Evolutionary conservation across 202 grass and related monocot species (phyloP).

Genomic region (Bolboschoenoplectus hybrid): DNA sequence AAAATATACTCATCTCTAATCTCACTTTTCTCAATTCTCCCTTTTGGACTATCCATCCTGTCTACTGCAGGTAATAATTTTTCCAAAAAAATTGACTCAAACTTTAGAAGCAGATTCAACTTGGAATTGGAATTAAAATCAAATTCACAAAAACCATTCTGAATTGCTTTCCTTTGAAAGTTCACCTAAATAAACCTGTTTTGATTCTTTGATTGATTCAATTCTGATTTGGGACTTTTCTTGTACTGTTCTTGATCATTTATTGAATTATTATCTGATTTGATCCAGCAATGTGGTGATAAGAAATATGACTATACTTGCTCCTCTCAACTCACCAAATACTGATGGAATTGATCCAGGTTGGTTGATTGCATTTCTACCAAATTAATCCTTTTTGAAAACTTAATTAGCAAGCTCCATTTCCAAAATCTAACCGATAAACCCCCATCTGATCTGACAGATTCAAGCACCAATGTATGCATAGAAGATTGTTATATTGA

Average conservation of each 20-base stretch:
- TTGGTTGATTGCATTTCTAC: slow-evolving; percentile 11
- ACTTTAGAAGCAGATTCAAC: background rate
- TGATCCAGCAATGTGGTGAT: slow-evolving; percentile 75
- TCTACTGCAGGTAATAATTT: slow-evolving; percentile 75
- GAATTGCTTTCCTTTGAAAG: background rate
- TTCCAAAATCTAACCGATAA: slow-evolving; percentile 6
- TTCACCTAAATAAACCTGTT: too few species aligned
- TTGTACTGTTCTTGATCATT: slow-evolving; percentile 1
- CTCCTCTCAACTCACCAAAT: slow-evolving; percentile 82
- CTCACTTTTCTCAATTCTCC: slow-evolving; percentile 80
- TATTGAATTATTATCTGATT: slow-evolving; percentile 12
- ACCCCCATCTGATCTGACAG: slow-evolving; percentile 41
- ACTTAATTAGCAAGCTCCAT: background rate
- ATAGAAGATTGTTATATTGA: slow-evolving; percentile 88
- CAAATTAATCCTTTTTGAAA: background rate
- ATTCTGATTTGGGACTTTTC: background rate
- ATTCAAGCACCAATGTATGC: slow-evolving; percentile 78
- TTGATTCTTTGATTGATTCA: background rate
- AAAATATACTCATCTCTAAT: slow-evolving; percentile 69
- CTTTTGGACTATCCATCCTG: slow-evolving; percentile 93
- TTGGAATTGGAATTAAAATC: background rate
- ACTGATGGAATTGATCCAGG: slow-evolving; percentile 97
- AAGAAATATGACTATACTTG: slow-evolving; percentile 68
- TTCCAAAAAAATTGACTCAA: background rate
- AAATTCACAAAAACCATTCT: background rate